Evolutionary conservation across 306 rosid genomes (phyloP).

Genomic region (Geum urbanum): DNA sequence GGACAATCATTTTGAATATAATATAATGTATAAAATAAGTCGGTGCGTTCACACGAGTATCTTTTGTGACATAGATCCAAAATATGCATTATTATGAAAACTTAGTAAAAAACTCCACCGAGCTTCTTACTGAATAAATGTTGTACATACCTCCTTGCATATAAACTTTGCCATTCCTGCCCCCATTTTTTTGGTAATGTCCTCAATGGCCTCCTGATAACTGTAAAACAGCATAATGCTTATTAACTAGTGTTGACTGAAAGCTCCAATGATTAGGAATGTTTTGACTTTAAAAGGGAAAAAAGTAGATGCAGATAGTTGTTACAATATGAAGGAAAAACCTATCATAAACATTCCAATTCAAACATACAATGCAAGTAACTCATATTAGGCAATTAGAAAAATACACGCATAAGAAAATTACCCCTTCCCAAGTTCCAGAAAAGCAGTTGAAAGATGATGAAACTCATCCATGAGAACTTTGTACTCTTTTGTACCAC

Average conservation of each 20-base stretch:
- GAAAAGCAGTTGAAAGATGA: constrained; percentile 85
- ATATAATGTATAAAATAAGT: neutral
- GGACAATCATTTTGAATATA: neutral
- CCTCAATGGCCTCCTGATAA: constrained; percentile 92
- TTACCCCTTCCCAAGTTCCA: constrained; percentile 81
- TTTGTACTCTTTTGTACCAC: constrained; percentile 94
- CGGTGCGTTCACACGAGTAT: neutral
- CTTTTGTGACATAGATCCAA: neutral
- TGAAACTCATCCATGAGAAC: constrained; percentile 97
- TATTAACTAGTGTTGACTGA: constrained; percentile 2
- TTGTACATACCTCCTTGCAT: constrained; percentile 78
- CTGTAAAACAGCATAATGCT: constrained; percentile 38
- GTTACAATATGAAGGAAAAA: neutral
- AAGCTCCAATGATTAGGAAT: neutral
- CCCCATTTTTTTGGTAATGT: constrained; percentile 89
- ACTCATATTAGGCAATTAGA: neutral
- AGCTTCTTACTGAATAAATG: constrained; percentile 12
- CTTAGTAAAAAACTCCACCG: constrained; percentile 9
- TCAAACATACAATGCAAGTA: neutral
- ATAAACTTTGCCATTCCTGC: constrained; percentile 99
- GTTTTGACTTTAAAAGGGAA: neutral
- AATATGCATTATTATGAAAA: constrained; percentile 6
- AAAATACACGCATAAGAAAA: constrained; percentile 27
- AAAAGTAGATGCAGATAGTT: neutral
- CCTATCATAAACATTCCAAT: neutral